These are phyloP conservation scores for Suillus lakei DNA, from an alignment of 768 basidiomycete species.

Conservation along the genomic window DNA sequence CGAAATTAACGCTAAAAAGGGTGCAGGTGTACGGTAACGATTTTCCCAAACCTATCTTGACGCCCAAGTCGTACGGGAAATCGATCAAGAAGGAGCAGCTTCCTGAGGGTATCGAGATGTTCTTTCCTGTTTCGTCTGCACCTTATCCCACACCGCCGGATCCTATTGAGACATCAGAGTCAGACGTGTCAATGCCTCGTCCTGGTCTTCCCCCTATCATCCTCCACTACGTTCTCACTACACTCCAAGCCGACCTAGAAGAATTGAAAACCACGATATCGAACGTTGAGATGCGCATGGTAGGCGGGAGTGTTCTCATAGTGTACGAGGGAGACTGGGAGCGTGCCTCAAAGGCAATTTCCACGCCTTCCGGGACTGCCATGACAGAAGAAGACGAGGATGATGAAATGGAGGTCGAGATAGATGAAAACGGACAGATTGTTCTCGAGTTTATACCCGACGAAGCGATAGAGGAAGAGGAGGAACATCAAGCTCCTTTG, in stretches of 20 bases:
- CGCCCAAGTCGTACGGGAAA: conserved; percentile 80
- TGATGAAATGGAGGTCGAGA: conserved; percentile 41
- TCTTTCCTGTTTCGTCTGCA: conserved; percentile 65
- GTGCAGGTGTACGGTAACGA: conserved; percentile 73
- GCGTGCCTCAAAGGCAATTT: conserved; percentile 42
- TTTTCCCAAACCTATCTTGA: conserved; percentile 58
- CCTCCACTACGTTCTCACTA: conserved; percentile 62
- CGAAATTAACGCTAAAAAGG: conserved; percentile 2
- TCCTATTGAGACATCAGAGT: conserved; percentile 7
- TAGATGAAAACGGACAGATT: conserved; percentile 33
- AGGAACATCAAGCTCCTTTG: conserved; percentile 19
- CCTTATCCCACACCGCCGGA: conserved; percentile 11
- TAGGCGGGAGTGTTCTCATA: conserved; percentile 81
- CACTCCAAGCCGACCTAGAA: conserved; percentile 55
- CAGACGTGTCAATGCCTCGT: conserved; percentile 16
- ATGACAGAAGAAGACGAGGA: conserved; percentile 37
- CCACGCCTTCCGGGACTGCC: conserved; percentile 25
- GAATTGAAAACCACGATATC: conserved; percentile 56
- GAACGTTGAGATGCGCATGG: conserved; percentile 73
- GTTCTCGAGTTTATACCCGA: conserved; percentile 27
- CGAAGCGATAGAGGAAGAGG: conserved; percentile 29
- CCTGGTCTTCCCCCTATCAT: conserved; percentile 59
- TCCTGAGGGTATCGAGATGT: conserved; percentile 73
- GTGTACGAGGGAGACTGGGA: conserved; percentile 72
- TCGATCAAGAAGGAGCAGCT: conserved; percentile 71